Conservation (phyloP, 2,329 filamentous ascomycete genomes). For the Ophiognomonia clavigignenti-juglandacearum region DNA sequence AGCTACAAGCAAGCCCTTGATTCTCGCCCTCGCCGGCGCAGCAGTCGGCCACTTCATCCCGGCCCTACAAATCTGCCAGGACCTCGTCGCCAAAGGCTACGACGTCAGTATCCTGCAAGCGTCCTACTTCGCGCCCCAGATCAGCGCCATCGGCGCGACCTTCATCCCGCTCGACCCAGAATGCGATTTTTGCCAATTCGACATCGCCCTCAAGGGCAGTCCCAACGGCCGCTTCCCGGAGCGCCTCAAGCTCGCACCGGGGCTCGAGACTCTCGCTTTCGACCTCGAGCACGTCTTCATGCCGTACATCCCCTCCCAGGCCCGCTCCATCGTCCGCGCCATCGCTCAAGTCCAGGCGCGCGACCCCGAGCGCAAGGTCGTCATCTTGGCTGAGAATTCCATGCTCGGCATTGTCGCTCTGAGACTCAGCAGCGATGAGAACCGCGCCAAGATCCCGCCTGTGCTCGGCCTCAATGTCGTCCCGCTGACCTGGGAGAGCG, state of each 20-base stretch:
- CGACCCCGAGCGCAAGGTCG: slow-evolving; percentile 26
- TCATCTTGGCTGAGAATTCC: slow-evolving; percentile 38
- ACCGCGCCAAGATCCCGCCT: slow-evolving; percentile 26
- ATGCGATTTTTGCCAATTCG: slow-evolving; percentile 20
- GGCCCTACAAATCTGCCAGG: slow-evolving; percentile 27
- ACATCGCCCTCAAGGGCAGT: slow-evolving; percentile 22
- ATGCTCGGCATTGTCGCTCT: slow-evolving; percentile 34
- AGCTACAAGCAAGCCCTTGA: too few species aligned
- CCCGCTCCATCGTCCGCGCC: slow-evolving; percentile 25
- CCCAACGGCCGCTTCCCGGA: slow-evolving; percentile 16
- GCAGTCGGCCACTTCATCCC: slow-evolving; percentile 2
- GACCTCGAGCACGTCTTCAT: slow-evolving; percentile 31
- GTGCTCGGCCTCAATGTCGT: slow-evolving; percentile 36
- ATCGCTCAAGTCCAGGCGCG: slow-evolving; percentile 7
- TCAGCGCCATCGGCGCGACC: slow-evolving; percentile 32
- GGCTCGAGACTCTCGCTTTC: slow-evolving; percentile 14
- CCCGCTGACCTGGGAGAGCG: slow-evolving; percentile 4
- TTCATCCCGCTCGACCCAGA: slow-evolving; percentile 27
- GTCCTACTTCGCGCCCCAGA: slow-evolving; percentile 27
- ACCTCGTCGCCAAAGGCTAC: slow-evolving; percentile 35
- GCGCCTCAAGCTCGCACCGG: slow-evolving; percentile 20
- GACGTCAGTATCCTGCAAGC: slow-evolving; percentile 37
- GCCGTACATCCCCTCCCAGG: slow-evolving; percentile 30
- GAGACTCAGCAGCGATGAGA: slow-evolving; percentile 14
- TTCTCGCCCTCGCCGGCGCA: neutral